These are phyloP conservation scores for Sugiyamaella japonica DNA, from an alignment of 1,139 yeast species.

Conservation along the genomic window DNA sequence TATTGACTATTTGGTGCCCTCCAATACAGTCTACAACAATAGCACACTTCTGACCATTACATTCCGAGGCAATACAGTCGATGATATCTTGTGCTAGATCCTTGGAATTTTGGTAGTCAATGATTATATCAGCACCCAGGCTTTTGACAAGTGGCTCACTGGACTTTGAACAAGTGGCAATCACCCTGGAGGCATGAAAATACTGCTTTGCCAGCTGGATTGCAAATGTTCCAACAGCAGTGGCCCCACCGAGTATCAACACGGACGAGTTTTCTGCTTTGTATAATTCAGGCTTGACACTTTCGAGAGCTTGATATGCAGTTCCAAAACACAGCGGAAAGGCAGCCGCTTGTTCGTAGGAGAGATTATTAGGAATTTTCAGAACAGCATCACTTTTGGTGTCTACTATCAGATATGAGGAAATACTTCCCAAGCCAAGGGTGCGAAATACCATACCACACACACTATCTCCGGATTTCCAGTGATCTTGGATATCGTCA, in stretches of 20 bases:
- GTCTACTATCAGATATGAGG: slow-evolving; percentile 51
- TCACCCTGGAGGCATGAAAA: slow-evolving; percentile 48
- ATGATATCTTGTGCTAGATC: slow-evolving; percentile 41
- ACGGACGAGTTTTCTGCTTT: slow-evolving; percentile 42
- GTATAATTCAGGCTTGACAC: not conserved
- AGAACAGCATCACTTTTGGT: slow-evolving; percentile 45
- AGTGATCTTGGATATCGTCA: slow-evolving; percentile 30
- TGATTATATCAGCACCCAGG: slow-evolving; percentile 53
- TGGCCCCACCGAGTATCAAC: slow-evolving; percentile 69
- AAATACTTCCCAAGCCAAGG: slow-evolving; percentile 53
- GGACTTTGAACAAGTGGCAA: slow-evolving; percentile 47
- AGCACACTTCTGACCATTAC: slow-evolving; percentile 39
- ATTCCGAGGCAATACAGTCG: slow-evolving; percentile 15
- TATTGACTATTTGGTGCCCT: slow-evolving; percentile 41
- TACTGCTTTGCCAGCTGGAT: slow-evolving; percentile 56
- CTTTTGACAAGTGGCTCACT: slow-evolving; percentile 46
- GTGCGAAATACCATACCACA: slow-evolving; percentile 53
- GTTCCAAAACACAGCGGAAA: slow-evolving; percentile 60
- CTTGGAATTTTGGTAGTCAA: slow-evolving; percentile 50
- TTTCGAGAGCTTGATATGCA: slow-evolving; percentile 48
- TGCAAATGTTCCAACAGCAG: slow-evolving; percentile 66
- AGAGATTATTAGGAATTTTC: slow-evolving; percentile 50
- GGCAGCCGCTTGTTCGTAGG: slow-evolving; percentile 58
- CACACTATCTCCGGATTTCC: slow-evolving; percentile 62
- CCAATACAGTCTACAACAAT: slow-evolving; percentile 53